Base-by-base conservation (phyloP, 306 rosid genomes). In the Astragalus membranaceus region DNA sequence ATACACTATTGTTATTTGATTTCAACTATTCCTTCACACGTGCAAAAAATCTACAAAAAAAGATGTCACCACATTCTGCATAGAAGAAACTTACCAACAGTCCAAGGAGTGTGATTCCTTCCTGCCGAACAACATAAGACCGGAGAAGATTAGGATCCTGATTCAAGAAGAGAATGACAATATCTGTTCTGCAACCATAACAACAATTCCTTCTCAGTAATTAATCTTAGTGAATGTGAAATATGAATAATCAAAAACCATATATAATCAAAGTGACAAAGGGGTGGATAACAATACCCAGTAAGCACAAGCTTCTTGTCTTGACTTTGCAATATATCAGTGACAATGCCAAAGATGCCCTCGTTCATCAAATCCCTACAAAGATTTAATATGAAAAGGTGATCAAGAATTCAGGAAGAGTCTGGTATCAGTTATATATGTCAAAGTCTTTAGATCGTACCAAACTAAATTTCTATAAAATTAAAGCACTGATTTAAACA, bases 71-170 rank as follows among this genome's bases (percentile, higher is more conserved):
- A 14, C 59, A 67, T 30, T 30, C 39, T 42, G 15, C 58, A 74
- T 23, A 35, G 20, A 16, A 41, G 64, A 29, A 52, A 79, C 86
- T 44, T 85, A 92, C 98, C 91, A 92, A 81, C 41, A 89, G 75
- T 61, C 96, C 96, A 42, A 92, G 80, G 75, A 92, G 96, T 48
- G 86, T 78, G 64, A 79, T 60, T 71, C 98, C 98, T 85, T 92
- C 98, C 79, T 70, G 92, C 49, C 82, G 86, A 83, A 88, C 92
- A 79, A 92, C 96, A 80, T 85, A 88, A 20, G 96, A 85, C 49
- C 92, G 86, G 64, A 92, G 84, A 80, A 92, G 88, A 73, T 80
- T 87, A 70, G 98, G 96, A 83, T 92, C 98, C 84, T 92, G 96
- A 80, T 88, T 92, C 86, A 92, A 76, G 85, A 92, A 92, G 79